phyloP scores from a whole-genome alignment of 805 yeast genomes.

The Jamesozyma hellenica region DNA sequence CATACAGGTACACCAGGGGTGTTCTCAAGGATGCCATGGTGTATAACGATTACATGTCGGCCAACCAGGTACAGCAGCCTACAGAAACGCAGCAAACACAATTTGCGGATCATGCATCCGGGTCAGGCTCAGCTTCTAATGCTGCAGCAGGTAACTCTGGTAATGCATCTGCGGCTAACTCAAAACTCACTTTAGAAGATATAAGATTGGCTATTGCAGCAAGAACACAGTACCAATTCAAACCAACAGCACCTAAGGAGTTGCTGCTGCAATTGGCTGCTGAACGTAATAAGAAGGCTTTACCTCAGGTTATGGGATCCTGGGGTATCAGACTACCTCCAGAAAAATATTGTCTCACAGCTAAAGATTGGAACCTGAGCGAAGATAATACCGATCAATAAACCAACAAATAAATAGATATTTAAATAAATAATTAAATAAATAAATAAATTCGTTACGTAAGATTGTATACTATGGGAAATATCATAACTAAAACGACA shows the following conservation, averaged over 20 bases:
- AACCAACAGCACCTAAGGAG: slow-evolving; percentile 87
- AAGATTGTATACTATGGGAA: no score
- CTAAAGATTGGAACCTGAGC: slow-evolving; percentile 22
- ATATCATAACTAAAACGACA: no score
- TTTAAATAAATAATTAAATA: no score
- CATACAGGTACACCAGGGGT: slow-evolving; percentile 76
- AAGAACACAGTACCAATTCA: slow-evolving; percentile 89
- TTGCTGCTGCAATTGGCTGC: slow-evolving; percentile 80
- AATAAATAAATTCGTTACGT: no score
- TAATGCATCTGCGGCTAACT: slow-evolving; percentile 8
- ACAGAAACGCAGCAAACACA: background rate
- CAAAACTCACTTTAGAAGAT: slow-evolving; percentile 75
- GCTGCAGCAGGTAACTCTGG: slow-evolving; percentile 1
- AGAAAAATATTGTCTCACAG: slow-evolving; percentile 90
- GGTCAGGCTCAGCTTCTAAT: slow-evolving; percentile 14
- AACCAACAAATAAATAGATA: no score
- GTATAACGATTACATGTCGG: slow-evolving; percentile 71
- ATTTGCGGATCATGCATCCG: slow-evolving; percentile 13
- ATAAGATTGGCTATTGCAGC: slow-evolving; percentile 88
- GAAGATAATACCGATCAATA: background rate
- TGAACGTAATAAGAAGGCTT: slow-evolving; percentile 78
- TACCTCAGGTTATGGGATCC: slow-evolving; percentile 84
- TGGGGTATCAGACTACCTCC: slow-evolving; percentile 95
- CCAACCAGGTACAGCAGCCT: slow-evolving; percentile 10
- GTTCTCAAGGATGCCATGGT: slow-evolving; percentile 82